A percentile compares a stretch with the other conserved stretches of the same genome.
Conservation (phyloP, 2,329 filamentous ascomycete species). For the Sporothrix curviconia region DNA sequence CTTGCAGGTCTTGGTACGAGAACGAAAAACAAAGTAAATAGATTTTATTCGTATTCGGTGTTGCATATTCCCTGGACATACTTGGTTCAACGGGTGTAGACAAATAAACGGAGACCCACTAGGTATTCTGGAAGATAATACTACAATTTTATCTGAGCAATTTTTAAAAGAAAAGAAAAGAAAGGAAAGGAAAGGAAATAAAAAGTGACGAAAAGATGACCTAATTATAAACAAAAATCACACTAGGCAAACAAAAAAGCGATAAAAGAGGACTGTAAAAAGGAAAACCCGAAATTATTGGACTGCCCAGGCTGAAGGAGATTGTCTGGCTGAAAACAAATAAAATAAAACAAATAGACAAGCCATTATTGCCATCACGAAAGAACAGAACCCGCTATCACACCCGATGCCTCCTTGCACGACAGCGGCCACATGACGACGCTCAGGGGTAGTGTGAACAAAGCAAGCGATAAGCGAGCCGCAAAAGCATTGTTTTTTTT, state of each 20-base stretch:
- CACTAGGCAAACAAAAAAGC: neutral
- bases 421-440: neutral
- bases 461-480: conserved; percentile 4
- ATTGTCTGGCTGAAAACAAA: too few relatives aligned
- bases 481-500: neutral
- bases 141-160: neutral
- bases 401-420: neutral
- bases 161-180: neutral
- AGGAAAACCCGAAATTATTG: neutral
- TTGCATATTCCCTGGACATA: too few relatives aligned
- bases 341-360: neutral
- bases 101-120: too few relatives aligned
- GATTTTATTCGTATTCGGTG: too few relatives aligned
- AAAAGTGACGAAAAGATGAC: neutral
- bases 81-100: too few relatives aligned
- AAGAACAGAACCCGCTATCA: neutral
- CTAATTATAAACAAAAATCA: neutral
- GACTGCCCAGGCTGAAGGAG: neutral
- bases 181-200: neutral
- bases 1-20: too few relatives aligned
- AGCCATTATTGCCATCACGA: neutral
- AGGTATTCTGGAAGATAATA: too few relatives aligned
- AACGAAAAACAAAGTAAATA: too few relatives aligned
- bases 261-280: neutral
- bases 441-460: neutral